Percentiles rank a stretch among this genome's conserved stretches.
phyloP scores from a whole-genome alignment of 2,329 filamentous ascomycete genomes.

The Fusarium zealandicum region DNA sequence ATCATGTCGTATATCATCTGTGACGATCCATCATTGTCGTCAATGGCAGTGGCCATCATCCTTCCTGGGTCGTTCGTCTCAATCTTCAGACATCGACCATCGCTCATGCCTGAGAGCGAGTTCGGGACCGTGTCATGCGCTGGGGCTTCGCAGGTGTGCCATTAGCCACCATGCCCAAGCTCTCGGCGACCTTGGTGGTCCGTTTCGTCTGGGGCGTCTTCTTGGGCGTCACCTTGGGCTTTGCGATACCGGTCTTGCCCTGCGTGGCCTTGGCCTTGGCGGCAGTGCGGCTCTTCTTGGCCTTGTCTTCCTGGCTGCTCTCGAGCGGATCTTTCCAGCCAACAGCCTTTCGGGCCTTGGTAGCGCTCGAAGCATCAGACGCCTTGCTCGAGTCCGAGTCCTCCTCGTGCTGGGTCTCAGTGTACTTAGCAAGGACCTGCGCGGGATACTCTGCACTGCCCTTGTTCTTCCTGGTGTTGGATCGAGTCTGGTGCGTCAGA shows the following conservation, averaged over 20 bases:
- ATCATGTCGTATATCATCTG: not conserved
- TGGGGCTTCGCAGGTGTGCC: constrained; percentile 46
- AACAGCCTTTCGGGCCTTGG: constrained; percentile 42
- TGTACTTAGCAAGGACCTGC: constrained; percentile 44
- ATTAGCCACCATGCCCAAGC: constrained; percentile 46
- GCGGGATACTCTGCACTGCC: constrained; percentile 47
- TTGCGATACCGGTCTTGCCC: constrained; percentile 42
- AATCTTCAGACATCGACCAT: not conserved
- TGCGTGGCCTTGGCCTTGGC: constrained; percentile 36
- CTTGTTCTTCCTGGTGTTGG: constrained; percentile 48
- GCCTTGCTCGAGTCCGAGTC: constrained; percentile 22
- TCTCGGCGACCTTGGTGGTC: constrained; percentile 42
- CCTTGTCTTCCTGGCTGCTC: constrained; percentile 39
- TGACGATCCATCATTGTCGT: not conserved
- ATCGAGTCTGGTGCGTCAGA: constrained; percentile 44
- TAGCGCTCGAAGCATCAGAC: constrained; percentile 17
- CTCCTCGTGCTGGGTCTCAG: constrained; percentile 34
- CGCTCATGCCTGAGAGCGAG: constrained; percentile 37
- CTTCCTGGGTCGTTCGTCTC: not conserved
- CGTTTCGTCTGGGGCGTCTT: constrained; percentile 37
- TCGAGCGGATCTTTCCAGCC: constrained; percentile 47
- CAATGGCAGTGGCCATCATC: not conserved
- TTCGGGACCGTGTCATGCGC: constrained; percentile 43
- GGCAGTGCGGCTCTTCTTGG: constrained; percentile 36
- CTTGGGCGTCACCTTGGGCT: constrained; percentile 36